Percentiles rank a stretch among this genome's conserved stretches.
Conservation (phyloP, 495 filamentous ascomycete species). For the Trichodelitschia bisporula region DNA sequence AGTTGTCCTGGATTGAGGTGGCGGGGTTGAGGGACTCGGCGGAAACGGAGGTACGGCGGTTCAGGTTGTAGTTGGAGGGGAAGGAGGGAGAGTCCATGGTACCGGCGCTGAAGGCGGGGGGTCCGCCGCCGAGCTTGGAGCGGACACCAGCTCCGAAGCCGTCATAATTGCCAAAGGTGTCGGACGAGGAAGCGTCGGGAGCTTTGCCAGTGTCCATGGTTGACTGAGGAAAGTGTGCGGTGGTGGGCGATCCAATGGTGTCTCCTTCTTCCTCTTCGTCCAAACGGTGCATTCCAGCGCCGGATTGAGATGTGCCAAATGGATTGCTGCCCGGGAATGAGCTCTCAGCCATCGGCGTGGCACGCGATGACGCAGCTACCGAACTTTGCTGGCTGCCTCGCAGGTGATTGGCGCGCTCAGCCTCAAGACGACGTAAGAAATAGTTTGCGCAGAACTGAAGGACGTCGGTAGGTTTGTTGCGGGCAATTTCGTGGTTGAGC, state of each 20-base stretch:
- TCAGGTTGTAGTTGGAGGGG: slow-evolving; percentile 82
- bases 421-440: slow-evolving; percentile 34
- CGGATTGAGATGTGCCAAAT: slow-evolving; percentile 17
- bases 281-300: slow-evolving; percentile 4
- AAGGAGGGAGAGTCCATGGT: slow-evolving; percentile 33
- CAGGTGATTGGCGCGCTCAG: slow-evolving; percentile 29
- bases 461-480: slow-evolving; percentile 27
- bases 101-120: slow-evolving; percentile 1
- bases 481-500: slow-evolving; percentile 29
- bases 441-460: slow-evolving; percentile 45
- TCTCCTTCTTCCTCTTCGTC: slow-evolving; percentile 38
- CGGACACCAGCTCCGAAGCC: slow-evolving; percentile 3
- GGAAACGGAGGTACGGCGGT: slow-evolving; percentile 83
- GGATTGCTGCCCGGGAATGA: slow-evolving; percentile 33
- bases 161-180: slow-evolving; percentile 16
- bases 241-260: slow-evolving; percentile 31
- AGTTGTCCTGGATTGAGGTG: slow-evolving; percentile 59
- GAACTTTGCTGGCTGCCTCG: slow-evolving; percentile 16
- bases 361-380: slow-evolving; percentile 16
- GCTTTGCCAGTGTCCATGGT: slow-evolving; percentile 9
- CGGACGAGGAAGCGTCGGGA: slow-evolving; percentile 3
- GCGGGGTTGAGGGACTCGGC: slow-evolving; percentile 87
- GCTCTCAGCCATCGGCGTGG: slow-evolving; percentile 24
- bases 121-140: slow-evolving; percentile 3
- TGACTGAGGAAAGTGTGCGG: slow-evolving; percentile 25